Conservation (phyloP, 139 green algal species). For the Coelastrella sp. region DNA sequence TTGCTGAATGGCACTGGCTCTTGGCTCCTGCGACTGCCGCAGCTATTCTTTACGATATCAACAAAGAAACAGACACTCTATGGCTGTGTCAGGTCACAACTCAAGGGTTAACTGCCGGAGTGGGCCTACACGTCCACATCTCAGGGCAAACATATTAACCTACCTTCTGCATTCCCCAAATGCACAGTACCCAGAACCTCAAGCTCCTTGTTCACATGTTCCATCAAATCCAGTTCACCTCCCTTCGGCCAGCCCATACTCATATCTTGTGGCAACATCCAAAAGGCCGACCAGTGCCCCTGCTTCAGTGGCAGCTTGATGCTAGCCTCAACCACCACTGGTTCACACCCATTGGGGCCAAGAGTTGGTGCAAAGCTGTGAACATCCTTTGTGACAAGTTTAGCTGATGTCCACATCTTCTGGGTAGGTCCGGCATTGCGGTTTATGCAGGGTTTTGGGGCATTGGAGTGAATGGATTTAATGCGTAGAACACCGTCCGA, state of each 20-base stretch:
- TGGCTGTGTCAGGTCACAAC: too few relatives aligned
- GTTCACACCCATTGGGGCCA: not conserved
- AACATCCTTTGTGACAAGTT: not conserved
- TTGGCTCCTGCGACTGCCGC: too few relatives aligned
- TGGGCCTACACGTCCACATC: too few relatives aligned
- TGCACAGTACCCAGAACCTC: not conserved
- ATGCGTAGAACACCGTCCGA: constrained; percentile 1
- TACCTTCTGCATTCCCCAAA: not conserved
- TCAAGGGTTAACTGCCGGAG: too few relatives aligned
- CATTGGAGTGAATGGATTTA: not conserved
- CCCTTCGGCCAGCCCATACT: not conserved
- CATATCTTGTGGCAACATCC: constrained; percentile 19
- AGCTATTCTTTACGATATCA: too few relatives aligned
- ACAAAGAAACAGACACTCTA: too few relatives aligned
- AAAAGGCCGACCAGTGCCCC: constrained; percentile 6
- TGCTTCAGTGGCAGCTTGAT: not conserved
- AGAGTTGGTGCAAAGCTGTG: not conserved
- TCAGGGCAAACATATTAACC: too few relatives aligned
- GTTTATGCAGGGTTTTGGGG: not conserved
- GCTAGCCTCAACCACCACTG: not conserved
- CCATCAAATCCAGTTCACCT: constrained; percentile 26
- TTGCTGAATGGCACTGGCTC: too few relatives aligned
- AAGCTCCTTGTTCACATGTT: not conserved
- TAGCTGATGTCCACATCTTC: not conserved
- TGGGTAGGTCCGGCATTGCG: not conserved